Percentiles rank a stretch among this genome's conserved stretches.
These are phyloP conservation scores for Macrotyloma uniflorum DNA, from an alignment of 306 rosid species.

Conservation along the genomic window DNA sequence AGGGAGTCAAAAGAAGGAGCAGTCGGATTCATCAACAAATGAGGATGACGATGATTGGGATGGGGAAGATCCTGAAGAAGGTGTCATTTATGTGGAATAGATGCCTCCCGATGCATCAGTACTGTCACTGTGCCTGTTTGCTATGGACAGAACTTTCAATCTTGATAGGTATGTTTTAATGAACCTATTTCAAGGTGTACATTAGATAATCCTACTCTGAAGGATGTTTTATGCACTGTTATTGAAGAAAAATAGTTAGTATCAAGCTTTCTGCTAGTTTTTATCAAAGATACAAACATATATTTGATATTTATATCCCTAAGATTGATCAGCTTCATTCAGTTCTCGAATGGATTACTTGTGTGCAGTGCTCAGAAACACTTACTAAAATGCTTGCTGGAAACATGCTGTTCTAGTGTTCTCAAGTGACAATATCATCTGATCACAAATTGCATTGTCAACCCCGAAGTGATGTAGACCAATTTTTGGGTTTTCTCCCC, in stretches of 20 bases:
- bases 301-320: neutral
- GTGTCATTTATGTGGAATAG: conserved; percentile 77
- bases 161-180: conserved; percentile 53
- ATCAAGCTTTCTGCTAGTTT: conserved; percentile 6
- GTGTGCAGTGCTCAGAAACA: conserved; percentile 38
- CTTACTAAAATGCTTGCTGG: conserved; percentile 19
- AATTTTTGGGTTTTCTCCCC: conserved; percentile 13
- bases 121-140: conserved; percentile 19
- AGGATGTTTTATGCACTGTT: neutral
- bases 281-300: neutral
- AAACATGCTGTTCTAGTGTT: conserved; percentile 10
- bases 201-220: neutral
- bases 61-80: conserved; percentile 73
- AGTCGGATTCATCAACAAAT: conserved; percentile 46
- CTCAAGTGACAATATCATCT: conserved; percentile 13
- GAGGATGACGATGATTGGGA: conserved; percentile 64
- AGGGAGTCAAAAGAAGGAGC: conserved; percentile 42
- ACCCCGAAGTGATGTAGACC: neutral
- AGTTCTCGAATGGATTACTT: neutral
- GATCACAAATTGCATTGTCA: conserved; percentile 21
- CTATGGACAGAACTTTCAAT: conserved; percentile 29
- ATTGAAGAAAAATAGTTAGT: neutral
- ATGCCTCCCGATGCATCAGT: conserved; percentile 33
- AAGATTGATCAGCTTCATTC: conserved; percentile 7
- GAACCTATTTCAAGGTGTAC: conserved; percentile 19